Conservation (phyloP, 495 filamentous ascomycete genomes). For the Xylaria flabelliformis region DNA sequence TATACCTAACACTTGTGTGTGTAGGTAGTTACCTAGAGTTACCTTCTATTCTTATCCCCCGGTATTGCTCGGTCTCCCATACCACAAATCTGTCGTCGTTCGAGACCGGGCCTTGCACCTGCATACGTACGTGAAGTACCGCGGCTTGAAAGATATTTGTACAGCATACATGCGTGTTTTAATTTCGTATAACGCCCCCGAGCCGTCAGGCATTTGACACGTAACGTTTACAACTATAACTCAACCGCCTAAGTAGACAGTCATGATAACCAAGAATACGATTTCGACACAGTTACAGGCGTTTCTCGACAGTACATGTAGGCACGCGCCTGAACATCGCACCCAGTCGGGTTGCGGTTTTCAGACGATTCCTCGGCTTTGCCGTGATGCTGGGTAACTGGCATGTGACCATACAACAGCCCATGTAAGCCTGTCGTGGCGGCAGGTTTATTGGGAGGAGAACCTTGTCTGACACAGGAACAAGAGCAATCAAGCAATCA, state of each 20-base stretch:
- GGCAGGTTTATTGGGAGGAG: constrained; percentile 20
- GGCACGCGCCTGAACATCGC: not conserved
- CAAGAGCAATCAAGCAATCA: constrained; percentile 18
- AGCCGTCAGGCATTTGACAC: constrained; percentile 9
- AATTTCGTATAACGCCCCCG: constrained; percentile 10
- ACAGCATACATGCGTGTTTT: not conserved
- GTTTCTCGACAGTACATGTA: not conserved
- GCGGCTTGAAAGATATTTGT: not conserved
- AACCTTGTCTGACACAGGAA: constrained; percentile 19
- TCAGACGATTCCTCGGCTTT: constrained; percentile 14
- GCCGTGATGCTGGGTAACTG: constrained; percentile 18
- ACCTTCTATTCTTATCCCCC: not conserved
- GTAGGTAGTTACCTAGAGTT: not conserved
- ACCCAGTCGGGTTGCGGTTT: constrained; percentile 16
- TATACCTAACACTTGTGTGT: constrained; percentile 2
- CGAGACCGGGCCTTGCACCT: not conserved
- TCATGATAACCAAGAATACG: not conserved
- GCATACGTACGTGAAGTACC: not conserved
- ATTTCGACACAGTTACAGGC: constrained; percentile 4
- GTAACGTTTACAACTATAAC: not conserved
- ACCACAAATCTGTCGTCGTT: not conserved
- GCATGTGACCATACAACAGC: constrained; percentile 25
- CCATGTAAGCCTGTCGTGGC: constrained; percentile 27
- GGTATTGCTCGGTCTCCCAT: not conserved
- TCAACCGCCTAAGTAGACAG: not conserved